phyloP scores from a whole-genome alignment of 2,329 filamentous ascomycete species.

The Calonectria pauciramosa region DNA sequence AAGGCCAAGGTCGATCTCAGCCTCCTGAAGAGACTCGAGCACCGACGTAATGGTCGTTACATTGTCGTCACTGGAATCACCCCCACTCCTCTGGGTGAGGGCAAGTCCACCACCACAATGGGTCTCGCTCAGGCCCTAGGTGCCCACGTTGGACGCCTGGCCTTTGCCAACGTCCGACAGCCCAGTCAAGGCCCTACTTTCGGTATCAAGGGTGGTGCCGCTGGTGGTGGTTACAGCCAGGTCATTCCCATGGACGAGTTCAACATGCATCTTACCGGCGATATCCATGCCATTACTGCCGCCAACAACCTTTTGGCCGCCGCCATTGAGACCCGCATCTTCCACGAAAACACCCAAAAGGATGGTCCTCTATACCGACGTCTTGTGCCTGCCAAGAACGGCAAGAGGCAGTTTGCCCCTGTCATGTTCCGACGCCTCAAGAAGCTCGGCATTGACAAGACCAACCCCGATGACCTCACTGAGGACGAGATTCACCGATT shows the following conservation, averaged over 20 bases:
- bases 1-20: conserved; percentile 95
- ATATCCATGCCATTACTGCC: conserved; percentile 97
- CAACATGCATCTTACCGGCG: conserved; percentile 96
- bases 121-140: conserved; percentile 93
- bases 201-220: conserved; percentile 98
- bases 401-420: conserved; percentile 86
- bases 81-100: conserved; percentile 95
- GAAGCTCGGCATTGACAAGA: conserved; percentile 97
- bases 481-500: conserved; percentile 90
- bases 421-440: conserved; percentile 94
- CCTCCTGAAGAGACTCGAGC: conserved; percentile 85
- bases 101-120: conserved; percentile 98
- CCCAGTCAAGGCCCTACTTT: conserved; percentile 98
- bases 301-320: conserved; percentile 98
- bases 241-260: conserved; percentile 99
- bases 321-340: conserved; percentile 97
- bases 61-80: conserved; percentile 96
- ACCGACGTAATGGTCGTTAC: conserved; percentile 91
- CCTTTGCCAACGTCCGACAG: conserved; percentile 97
- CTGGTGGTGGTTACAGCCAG: conserved; percentile 97
- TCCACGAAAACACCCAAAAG: conserved; percentile 96
- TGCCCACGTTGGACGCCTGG: conserved; percentile 87
- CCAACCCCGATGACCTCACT: conserved; percentile 90
- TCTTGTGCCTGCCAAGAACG: conserved; percentile 90
- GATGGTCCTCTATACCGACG: conserved; percentile 89